A percentile compares a stretch with the other conserved stretches of the same genome.
Evolutionary conservation across 2,329 filamentous ascomycete genomes (phyloP).

Genomic region (Chaetomium sp.): DNA sequence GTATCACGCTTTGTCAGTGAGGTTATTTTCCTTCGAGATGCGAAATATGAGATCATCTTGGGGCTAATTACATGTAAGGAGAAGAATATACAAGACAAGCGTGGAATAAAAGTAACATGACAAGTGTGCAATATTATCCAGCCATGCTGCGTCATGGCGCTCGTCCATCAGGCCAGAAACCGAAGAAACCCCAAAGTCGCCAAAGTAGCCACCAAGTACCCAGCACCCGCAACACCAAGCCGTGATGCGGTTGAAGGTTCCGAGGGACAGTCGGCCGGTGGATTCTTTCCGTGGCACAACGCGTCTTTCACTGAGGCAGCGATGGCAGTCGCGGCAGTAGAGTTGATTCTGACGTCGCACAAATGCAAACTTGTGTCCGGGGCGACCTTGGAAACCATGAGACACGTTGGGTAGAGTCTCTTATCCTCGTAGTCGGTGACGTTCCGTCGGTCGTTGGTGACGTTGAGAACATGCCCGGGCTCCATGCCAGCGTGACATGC

Average conservation of each 20-base stretch:
- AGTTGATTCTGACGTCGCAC: conserved; percentile 1
- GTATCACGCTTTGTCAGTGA: too few relatives aligned
- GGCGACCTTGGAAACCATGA: neutral
- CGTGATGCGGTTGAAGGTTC: too few relatives aligned
- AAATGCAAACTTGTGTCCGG: neutral
- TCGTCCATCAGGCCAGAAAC: too few relatives aligned
- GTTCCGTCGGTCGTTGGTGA: neutral
- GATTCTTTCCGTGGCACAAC: neutral
- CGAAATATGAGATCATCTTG: too few relatives aligned
- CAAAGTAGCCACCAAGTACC: too few relatives aligned
- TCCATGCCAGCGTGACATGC: neutral
- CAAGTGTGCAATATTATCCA: too few relatives aligned
- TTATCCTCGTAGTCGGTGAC: neutral
- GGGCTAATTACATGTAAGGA: too few relatives aligned
- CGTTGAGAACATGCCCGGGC: neutral
- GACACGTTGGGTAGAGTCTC: neutral
- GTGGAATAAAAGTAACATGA: too few relatives aligned
- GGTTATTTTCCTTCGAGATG: too few relatives aligned
- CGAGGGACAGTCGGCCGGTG: neutral
- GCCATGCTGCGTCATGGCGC: too few relatives aligned
- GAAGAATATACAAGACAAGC: too few relatives aligned
- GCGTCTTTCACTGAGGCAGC: neutral
- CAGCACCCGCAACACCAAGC: conserved; percentile 4
- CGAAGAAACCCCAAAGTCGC: too few relatives aligned
- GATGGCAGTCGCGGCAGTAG: conserved; percentile 4